phyloP scores from a whole-genome alignment of 106 monocot species.

The Allium cepa region DNA sequence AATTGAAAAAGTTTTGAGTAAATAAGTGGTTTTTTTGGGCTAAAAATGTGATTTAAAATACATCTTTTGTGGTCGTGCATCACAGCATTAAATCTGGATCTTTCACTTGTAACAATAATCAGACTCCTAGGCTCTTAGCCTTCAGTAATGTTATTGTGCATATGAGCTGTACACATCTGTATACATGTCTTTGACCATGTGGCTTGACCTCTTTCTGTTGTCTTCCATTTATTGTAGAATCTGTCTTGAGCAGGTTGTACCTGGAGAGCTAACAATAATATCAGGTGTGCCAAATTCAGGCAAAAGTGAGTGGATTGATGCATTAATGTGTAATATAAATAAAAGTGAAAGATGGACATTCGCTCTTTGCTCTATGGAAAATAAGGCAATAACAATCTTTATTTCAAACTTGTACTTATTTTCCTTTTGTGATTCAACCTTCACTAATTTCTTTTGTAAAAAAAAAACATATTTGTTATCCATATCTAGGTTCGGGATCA shows the following conservation, averaged over 20 bases:
- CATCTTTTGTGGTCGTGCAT: no score
- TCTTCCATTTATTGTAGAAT: conserved; percentile 1
- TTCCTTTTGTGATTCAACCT: not conserved
- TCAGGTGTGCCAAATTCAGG: conserved; percentile 95
- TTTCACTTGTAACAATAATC: no score
- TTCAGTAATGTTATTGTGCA: not conserved
- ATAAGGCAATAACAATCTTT: conserved; percentile 37
- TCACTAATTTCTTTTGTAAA: not conserved
- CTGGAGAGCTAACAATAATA: conserved; percentile 84
- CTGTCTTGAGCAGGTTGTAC: conserved; percentile 60
- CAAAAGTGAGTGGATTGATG: conserved; percentile 99
- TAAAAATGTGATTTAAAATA: no score
- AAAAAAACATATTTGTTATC: not conserved
- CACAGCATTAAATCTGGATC: no score
- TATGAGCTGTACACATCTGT: not conserved
- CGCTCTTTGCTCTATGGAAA: conserved; percentile 96
- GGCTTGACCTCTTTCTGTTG: no score
- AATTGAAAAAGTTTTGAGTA: no score
- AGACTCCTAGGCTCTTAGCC: no score
- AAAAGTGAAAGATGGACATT: conserved; percentile 57
- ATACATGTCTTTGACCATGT: not conserved
- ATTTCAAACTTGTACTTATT: not conserved
- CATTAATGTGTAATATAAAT: conserved; percentile 86
- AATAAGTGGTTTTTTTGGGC: no score
- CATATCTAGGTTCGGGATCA: conserved; percentile 72